A percentile compares a stretch with the other conserved stretches of the same genome.
Evolutionary conservation across 2,329 filamentous ascomycete genomes (phyloP).

Genomic region (Neonectria neomacrospora): DNA sequence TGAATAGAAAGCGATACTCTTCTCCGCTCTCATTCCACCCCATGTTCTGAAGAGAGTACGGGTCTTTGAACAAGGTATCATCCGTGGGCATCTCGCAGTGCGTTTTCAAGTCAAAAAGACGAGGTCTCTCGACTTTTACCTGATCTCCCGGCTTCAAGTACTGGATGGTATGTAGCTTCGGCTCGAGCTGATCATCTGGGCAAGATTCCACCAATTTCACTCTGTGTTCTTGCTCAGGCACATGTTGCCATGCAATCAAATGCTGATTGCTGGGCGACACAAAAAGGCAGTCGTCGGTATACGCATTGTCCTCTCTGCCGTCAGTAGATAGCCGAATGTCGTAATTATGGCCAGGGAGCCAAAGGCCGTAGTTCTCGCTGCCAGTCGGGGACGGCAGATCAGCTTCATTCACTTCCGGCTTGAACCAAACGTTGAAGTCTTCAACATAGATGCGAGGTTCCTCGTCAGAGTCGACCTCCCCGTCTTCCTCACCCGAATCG

Average conservation of each 20-base stretch:
- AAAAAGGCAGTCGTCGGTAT: slow-evolving; percentile 33
- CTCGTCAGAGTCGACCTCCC: background rate
- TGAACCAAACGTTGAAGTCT: slow-evolving; percentile 19
- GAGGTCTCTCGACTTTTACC: slow-evolving; percentile 38
- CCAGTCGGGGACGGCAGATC: background rate
- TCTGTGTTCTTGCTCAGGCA: slow-evolving; percentile 29
- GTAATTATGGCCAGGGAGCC: slow-evolving; percentile 16
- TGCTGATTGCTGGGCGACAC: slow-evolving; percentile 29
- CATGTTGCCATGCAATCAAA: slow-evolving; percentile 42
- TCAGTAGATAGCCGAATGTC: slow-evolving; percentile 33
- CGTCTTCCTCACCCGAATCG: background rate
- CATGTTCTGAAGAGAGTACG: slow-evolving; percentile 35
- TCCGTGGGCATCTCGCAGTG: slow-evolving; percentile 37
- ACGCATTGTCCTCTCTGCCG: slow-evolving; percentile 33
- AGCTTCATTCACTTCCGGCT: background rate
- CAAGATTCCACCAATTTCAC: slow-evolving; percentile 41
- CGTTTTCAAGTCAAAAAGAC: slow-evolving; percentile 38
- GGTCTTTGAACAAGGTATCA: slow-evolving; percentile 38
- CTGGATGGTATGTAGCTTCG: slow-evolving; percentile 36
- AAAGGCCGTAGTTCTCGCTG: slow-evolving; percentile 7
- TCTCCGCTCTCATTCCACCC: slow-evolving; percentile 39
- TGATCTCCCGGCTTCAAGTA: slow-evolving; percentile 46
- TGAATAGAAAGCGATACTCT: slow-evolving; percentile 45
- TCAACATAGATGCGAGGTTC: slow-evolving; percentile 7
- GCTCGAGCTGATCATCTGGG: slow-evolving; percentile 44